Evolutionary conservation across 2,329 filamentous ascomycete species (phyloP).

Genomic region (Tothia fuscella): DNA sequence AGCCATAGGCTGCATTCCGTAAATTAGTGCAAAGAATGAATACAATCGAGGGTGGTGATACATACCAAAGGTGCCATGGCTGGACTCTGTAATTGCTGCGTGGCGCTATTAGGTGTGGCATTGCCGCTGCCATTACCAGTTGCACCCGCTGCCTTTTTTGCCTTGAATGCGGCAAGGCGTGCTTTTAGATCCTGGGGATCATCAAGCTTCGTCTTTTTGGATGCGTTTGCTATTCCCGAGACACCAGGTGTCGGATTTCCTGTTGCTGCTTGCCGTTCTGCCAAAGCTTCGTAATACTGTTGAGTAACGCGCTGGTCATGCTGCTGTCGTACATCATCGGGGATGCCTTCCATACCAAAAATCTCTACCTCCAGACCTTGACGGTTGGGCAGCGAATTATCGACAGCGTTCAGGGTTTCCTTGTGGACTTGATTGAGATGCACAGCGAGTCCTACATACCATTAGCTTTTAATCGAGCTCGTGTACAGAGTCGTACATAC

Average conservation of each 20-base stretch:
- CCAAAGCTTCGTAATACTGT: slow-evolving; percentile 75
- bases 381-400: slow-evolving; percentile 82
- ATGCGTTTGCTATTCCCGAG: slow-evolving; percentile 36
- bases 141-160: neutral
- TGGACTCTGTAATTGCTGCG: slow-evolving; percentile 1
- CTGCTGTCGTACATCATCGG: slow-evolving; percentile 67
- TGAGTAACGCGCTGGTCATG: slow-evolving; percentile 80
- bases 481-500: slow-evolving; percentile 36
- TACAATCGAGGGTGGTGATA: neutral
- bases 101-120: too few species aligned
- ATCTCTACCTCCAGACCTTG: slow-evolving; percentile 85
- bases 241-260: slow-evolving; percentile 61
- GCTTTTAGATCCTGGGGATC: slow-evolving; percentile 54
- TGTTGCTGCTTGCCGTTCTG: slow-evolving; percentile 67
- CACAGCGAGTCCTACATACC: slow-evolving; percentile 59
- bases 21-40: neutral
- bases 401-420: slow-evolving; percentile 73
- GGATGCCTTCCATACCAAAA: slow-evolving; percentile 96
- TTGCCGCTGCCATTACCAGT: neutral
- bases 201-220: slow-evolving; percentile 56
- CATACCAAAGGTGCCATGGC: slow-evolving; percentile 4
- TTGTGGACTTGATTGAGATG: slow-evolving; percentile 99
- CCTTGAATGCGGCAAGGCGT: slow-evolving; percentile 4
- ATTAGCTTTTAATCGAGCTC: slow-evolving; percentile 10
- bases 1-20: slow-evolving; percentile 1